Conservation (phyloP, 306 rosid genomes). For the Cucurbita maxima region DNA sequence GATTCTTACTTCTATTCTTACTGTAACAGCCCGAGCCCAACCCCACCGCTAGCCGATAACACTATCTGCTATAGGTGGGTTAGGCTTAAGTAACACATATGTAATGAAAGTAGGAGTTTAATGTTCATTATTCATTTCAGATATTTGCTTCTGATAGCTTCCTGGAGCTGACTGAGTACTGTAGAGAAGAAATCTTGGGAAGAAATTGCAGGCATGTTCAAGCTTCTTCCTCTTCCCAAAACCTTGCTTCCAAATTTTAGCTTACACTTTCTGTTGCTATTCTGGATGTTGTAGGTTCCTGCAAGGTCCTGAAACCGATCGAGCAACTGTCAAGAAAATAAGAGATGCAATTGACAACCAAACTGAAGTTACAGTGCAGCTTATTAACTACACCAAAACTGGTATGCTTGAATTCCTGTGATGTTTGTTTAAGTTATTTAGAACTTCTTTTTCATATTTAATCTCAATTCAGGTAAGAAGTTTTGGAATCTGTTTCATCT, state of each 20-base stretch:
- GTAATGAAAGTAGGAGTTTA: neutral
- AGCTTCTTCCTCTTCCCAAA: neutral
- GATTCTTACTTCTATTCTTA: slow-evolving; percentile 10
- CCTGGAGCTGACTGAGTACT: slow-evolving; percentile 87
- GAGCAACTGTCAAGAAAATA: slow-evolving; percentile 69
- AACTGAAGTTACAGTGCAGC: slow-evolving; percentile 86
- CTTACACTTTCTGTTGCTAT: neutral
- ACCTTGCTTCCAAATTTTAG: neutral
- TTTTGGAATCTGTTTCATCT: slow-evolving; percentile 96
- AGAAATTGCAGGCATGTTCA: slow-evolving; percentile 76
- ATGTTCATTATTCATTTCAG: slow-evolving; percentile 22
- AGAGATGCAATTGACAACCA: slow-evolving; percentile 84
- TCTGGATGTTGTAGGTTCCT: slow-evolving; percentile 47
- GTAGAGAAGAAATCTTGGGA: slow-evolving; percentile 96
- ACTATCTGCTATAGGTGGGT: too few species aligned
- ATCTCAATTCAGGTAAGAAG: slow-evolving; percentile 55
- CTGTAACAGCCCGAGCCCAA: too few species aligned
- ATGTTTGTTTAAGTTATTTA: neutral
- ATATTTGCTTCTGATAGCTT: slow-evolving; percentile 97
- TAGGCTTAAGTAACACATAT: neutral
- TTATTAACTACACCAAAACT: slow-evolving; percentile 72
- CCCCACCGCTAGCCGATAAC: too few species aligned
- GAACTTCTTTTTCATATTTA: neutral
- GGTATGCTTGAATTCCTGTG: slow-evolving; percentile 32
- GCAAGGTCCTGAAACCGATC: slow-evolving; percentile 99